Conservation (phyloP, 108 stramenopile species). For the Skeletonema tropicum region DNA sequence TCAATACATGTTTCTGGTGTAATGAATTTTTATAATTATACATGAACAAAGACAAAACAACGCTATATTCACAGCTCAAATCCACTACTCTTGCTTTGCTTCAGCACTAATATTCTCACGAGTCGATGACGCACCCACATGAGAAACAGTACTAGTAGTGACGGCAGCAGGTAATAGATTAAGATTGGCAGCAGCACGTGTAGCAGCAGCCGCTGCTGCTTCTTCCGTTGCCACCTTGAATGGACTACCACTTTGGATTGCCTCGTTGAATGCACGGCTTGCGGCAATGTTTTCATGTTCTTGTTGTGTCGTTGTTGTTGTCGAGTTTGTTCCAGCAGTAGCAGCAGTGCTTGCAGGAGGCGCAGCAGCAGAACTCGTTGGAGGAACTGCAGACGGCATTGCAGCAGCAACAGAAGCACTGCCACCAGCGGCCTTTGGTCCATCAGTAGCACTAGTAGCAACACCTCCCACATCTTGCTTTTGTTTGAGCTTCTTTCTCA, state of each 20-base stretch:
- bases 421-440: background rate
- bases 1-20: too few relatives aligned
- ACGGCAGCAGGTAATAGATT: background rate
- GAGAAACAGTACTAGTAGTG: too few relatives aligned
- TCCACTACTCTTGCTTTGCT: too few relatives aligned
- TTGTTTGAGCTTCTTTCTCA: conserved; percentile 22
- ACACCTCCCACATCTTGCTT: background rate
- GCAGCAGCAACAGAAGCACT: background rate
- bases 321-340: background rate
- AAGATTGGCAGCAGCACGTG: background rate
- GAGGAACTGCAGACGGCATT: too few relatives aligned
- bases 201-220: background rate
- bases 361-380: background rate
- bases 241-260: background rate
- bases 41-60: too few relatives aligned
- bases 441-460: background rate
- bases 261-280: background rate
- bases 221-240: background rate
- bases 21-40: too few relatives aligned
- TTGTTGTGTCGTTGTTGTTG: background rate
- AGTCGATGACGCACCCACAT: too few relatives aligned
- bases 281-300: background rate
- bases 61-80: too few relatives aligned
- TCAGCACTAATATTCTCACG: too few relatives aligned
- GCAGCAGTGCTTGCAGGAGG: background rate